Conservation (phyloP, 345 rosid genomes). For the Chamaenerion angustifolium region DNA sequence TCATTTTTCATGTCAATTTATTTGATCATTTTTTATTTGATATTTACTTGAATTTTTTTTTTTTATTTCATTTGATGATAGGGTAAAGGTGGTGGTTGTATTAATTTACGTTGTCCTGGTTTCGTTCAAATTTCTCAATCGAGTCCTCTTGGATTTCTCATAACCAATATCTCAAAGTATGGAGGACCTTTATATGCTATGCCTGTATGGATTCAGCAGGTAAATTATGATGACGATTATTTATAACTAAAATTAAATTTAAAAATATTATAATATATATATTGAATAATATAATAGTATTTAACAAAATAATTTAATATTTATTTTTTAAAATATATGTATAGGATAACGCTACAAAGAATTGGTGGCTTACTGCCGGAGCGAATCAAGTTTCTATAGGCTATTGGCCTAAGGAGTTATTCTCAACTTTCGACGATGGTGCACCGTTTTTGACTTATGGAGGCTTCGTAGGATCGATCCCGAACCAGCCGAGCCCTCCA, state of each 20-base stretch:
- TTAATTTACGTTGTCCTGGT: not conserved
- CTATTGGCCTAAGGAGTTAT: conserved; percentile 3
- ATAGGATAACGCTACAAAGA: not conserved
- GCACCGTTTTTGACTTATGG: not conserved
- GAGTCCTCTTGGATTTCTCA: not conserved
- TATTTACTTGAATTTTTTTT: too few relatives aligned
- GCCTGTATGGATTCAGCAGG: not conserved
- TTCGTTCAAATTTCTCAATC: not conserved
- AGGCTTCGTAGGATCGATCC: not conserved
- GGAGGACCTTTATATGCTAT: not conserved
- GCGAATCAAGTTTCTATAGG: not conserved
- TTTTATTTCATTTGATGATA: not conserved
- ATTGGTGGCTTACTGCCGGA: not conserved
- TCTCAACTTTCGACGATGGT: not conserved
- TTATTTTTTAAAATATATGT: too few relatives aligned
- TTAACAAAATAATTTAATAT: too few relatives aligned
- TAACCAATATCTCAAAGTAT: not conserved
- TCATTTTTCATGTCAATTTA: too few relatives aligned
- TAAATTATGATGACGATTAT: too few relatives aligned
- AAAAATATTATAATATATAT: too few relatives aligned
- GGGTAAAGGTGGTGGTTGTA: not conserved
- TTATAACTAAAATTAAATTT: too few relatives aligned
- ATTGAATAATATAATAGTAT: too few relatives aligned
- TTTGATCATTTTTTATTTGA: too few relatives aligned
- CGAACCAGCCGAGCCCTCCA: not conserved